Base-by-base conservation (phyloP, 306 rosid species). In the Fragaria vesca region DNA sequence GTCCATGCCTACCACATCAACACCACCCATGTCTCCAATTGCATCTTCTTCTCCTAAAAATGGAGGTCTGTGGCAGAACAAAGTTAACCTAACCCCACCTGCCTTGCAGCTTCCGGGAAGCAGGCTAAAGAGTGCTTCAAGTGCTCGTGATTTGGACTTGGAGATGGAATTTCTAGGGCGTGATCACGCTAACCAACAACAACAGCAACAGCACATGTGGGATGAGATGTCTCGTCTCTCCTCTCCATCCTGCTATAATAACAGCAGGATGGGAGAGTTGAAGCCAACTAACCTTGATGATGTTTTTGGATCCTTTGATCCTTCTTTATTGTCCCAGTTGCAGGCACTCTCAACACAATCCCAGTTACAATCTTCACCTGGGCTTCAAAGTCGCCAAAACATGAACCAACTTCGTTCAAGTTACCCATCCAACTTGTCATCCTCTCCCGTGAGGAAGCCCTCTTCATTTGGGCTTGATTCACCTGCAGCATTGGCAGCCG, bases 11-110 rank as follows among this genome's bases (percentile, higher is more conserved):
- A 82, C 91, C 6, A 86, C 92, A 71, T 93, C 97, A 9, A 93
- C 99, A 12, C 98, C 98, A 0, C 98, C 97, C 48, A 80, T 93
- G 99, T 96, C 99, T 76, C 98, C 99, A 61, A 73, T 88, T 82
- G 88, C 97, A 17, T 85, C 89, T n/a, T 74, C 96, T 43, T 88
- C 99, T 60, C 99, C 99, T 38, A 96, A 90, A 78, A 85, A 89
- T 74, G 98, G 93, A 75, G 88, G 45, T 86, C 24, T 91, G 90
- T 93, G 99, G 99, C 97, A 93, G 85, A 94, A 87, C 97, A 94
- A 92, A 61, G 48, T 87, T 57, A 91, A 79, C 86, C 83, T 86
- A 46, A 93, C 97, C 30, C 99, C 98, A 70, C 99, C 99, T 2
- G 85, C 95, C 7, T 81, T 96, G 83, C 99, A 96, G 88, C 97